Percentiles rank a stretch among this genome's conserved stretches.
These are phyloP conservation scores for Thraustochytrium striatum DNA, from an alignment of 352 stramenopile species.

Conservation along the genomic window DNA sequence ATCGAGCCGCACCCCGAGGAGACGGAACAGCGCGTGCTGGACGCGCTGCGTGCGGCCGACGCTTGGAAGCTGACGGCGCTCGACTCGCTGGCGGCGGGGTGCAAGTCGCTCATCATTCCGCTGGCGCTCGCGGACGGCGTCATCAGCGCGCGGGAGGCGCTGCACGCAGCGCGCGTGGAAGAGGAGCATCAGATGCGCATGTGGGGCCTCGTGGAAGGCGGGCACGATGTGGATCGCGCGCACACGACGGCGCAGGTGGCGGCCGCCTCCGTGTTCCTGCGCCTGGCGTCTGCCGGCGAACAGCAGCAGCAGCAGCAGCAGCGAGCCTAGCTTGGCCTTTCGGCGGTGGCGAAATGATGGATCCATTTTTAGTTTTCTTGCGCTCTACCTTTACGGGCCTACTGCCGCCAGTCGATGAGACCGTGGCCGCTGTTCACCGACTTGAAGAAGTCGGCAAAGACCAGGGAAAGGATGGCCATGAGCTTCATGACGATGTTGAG, in stretches of 20 bases:
- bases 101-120: conserved; percentile 71
- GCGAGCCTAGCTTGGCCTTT: too few relatives aligned
- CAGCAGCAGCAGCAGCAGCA: too few relatives aligned
- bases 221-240: conserved; percentile 64
- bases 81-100: conserved; percentile 57
- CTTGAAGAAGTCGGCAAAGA: conserved; percentile 98
- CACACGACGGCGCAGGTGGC: conserved; percentile 29
- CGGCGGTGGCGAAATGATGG: too few relatives aligned
- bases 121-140: conserved; percentile 55
- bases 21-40: conserved; percentile 57
- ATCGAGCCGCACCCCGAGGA: conserved; percentile 59
- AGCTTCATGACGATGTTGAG: conserved; percentile 99
- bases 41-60: conserved; percentile 62
- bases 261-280: conserved; percentile 29
- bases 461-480: conserved; percentile 97
- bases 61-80: conserved; percentile 67
- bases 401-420: conserved; percentile 40
- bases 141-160: conserved; percentile 55
- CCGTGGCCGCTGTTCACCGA: conserved; percentile 76
- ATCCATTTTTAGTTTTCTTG: too few relatives aligned
- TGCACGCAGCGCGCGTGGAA: conserved; percentile 66
- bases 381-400: neutral
- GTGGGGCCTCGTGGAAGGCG: conserved; percentile 82
- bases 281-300: too few relatives aligned
- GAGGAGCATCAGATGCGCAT: conserved; percentile 80